phyloP scores from a whole-genome alignment of 2,329 filamentous ascomycete genomes.

The Didymella lethalis region DNA sequence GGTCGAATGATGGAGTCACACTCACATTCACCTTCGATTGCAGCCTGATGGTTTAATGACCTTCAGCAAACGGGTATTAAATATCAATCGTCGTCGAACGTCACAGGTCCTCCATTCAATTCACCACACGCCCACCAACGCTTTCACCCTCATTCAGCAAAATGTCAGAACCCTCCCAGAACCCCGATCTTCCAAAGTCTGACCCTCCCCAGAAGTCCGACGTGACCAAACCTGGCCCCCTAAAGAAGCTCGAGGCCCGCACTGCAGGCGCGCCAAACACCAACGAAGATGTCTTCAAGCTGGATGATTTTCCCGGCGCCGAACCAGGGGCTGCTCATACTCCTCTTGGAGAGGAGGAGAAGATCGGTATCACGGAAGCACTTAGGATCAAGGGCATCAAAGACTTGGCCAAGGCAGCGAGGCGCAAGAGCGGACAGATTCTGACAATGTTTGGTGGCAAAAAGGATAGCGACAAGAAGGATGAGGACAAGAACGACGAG shows the following conservation, averaged over 20 bases:
- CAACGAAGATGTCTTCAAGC: slow-evolving; percentile 1
- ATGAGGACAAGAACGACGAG: background rate
- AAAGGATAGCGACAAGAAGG: slow-evolving; percentile 2
- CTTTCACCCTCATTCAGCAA: background rate
- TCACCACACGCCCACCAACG: background rate
- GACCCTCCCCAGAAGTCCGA: slow-evolving; percentile 2
- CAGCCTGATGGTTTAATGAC: background rate
- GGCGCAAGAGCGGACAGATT: background rate
- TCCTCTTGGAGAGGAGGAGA: slow-evolving; percentile 1
- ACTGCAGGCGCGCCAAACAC: slow-evolving; percentile 8
- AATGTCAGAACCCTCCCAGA: slow-evolving; percentile 6
- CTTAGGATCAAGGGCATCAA: background rate
- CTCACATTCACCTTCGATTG: background rate
- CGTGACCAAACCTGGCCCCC: background rate
- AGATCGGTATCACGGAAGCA: slow-evolving; percentile 1
- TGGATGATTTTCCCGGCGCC: background rate
- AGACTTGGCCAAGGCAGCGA: background rate
- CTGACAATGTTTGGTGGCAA: background rate
- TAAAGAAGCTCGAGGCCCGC: slow-evolving; percentile 2
- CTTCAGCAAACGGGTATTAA: background rate
- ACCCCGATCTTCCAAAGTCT: background rate
- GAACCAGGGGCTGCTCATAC: background rate
- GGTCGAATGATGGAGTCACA: background rate
- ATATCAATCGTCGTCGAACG: background rate
- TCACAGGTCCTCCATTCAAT: background rate